Evolutionary conservation across 2,329 filamentous ascomycete species (phyloP).

Genomic region (Cyphellophora europaea): DNA sequence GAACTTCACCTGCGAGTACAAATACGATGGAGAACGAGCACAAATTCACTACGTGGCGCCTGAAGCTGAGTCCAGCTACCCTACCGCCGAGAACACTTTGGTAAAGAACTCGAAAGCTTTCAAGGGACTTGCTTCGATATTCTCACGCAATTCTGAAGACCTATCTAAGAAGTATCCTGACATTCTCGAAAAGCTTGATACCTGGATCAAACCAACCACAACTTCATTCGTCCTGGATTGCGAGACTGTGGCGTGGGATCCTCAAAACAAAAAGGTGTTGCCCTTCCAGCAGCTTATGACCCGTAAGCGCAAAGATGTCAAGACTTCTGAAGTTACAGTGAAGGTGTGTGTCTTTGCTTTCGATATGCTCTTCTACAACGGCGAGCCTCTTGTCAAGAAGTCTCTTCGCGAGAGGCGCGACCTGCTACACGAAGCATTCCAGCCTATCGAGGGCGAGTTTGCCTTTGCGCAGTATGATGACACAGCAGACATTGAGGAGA

Average conservation of each 20-base stretch:
- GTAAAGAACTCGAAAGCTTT: conserved; percentile 47
- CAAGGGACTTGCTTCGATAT: conserved; percentile 79
- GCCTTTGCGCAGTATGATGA: conserved; percentile 80
- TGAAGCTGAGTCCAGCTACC: conserved; percentile 61
- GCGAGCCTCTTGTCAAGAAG: conserved; percentile 78
- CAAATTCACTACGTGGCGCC: conserved; percentile 96
- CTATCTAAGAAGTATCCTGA: conserved; percentile 96
- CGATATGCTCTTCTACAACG: conserved; percentile 87
- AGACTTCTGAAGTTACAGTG: conserved; percentile 87
- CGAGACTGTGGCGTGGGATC: conserved; percentile 94
- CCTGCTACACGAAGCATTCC: conserved; percentile 64
- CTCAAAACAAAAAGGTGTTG: conserved; percentile 86
- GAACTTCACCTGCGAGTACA: conserved; percentile 96
- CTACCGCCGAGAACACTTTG: conserved; percentile 50
- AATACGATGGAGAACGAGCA: conserved; percentile 96
- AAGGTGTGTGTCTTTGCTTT: conserved; percentile 97
- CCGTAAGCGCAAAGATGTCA: conserved; percentile 93
- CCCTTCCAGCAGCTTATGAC: conserved; percentile 99
- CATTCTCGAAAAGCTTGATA: conserved; percentile 75
- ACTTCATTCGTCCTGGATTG: conserved; percentile 98
- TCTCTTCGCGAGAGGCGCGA: conserved; percentile 74
- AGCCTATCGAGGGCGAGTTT: conserved; percentile 78
- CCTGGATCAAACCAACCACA: conserved; percentile 82
- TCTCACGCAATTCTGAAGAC: conserved; percentile 95
- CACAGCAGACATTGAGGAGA: conserved; percentile 83